Evolutionary conservation across 345 rosid species (phyloP), one percentile per base, ranked within the genome.

Genomic region (Eucalyptus regnans): DNA sequence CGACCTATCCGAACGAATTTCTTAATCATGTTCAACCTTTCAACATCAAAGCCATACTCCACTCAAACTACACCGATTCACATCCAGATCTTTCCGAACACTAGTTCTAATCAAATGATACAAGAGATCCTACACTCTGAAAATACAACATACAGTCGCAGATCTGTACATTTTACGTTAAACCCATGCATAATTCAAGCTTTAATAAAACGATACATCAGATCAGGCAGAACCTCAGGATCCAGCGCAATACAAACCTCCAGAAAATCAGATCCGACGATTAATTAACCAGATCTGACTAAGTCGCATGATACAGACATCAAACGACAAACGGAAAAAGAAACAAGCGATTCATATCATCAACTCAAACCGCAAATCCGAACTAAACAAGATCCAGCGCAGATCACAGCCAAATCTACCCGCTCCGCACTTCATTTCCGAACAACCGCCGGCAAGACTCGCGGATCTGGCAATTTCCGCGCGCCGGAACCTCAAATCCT

Each of bases 371-470:
- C 17, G 17, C 80, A 9, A 33, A 68, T 31, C 80, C 23, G 1
- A 4, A 1, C 23, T 31, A 33, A 17, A 33, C 80, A 17, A 33
- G 81, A 71, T 37, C 46, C 5, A 9, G 46, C 25, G 14, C 27
- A 18, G 14, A 71, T 9, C 76, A 29, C 76, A 13, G 0, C 46
- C 25, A 9, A 20, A 71, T 7, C 81, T 0, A 18, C 1, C 81
- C 81, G 41, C 46, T 33, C 11, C 41, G 7, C 44, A 33, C 13
- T 5, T 31, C 79, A 66, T 31, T 31, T 31, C 79, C 22, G 56
- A 66, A 0, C 43, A 33, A 20, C 0, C 23, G 17, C 0, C 25
- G 6, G 27, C 12, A 3, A 9, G 22, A 71, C 46, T 9, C 46
- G 1, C 14, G 81, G 25, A 37, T 17, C 46, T 71, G 7, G 9